Evolutionary conservation across 2,329 filamentous ascomycete species (phyloP), one percentile per base, ranked within the genome.

Genomic region (Acephala macrosclerotiorum): DNA sequence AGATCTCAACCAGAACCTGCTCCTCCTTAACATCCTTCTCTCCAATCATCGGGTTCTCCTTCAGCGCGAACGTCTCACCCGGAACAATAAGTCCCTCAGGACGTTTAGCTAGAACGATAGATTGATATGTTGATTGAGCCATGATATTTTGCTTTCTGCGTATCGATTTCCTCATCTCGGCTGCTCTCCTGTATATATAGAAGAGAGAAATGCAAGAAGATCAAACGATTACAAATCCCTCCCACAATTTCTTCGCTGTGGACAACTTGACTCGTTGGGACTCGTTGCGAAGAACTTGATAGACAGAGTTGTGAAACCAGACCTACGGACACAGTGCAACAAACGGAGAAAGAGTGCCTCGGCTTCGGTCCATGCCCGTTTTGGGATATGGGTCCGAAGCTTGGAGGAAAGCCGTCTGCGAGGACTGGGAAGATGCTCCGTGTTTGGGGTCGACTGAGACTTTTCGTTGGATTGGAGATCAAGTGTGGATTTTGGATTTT

Each of bases 61-160:
- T 83, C 40, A 83, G 73, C 45, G 78, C 79, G 78, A 93, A 92
- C 16, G 90, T 92, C 75, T 87, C 78, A 66, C 88, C 89, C 2
- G 88, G 86, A 63, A 91, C 76, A 76, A 93, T 89, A 66, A 82
- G 78, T 61, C 77, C 81, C 61, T 78, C 82, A 11, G 90, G 90
- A 58, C 90, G 83, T 78, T 91, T 84, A 60, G 86, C 87, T 65
- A 93, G 86, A 68, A 87, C 81, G 67, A 91, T 80, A 7, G 70
- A 70, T 66, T 70, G 68, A 56, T 75, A 77, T 38, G 75, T 75
- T 42, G 73, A 70, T 70, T 75, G 66, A 63, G 74, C 65, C 74
- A 75, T 75, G 61, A 73, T 75, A 59, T 73, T 74, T n/a, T 61
- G 55, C 33, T 57, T 61, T 25, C 72, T 67, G 29, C 57, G 60